Conservation (phyloP, 2,329 filamentous ascomycete genomes). For the Hypoxylon sp. region DNA sequence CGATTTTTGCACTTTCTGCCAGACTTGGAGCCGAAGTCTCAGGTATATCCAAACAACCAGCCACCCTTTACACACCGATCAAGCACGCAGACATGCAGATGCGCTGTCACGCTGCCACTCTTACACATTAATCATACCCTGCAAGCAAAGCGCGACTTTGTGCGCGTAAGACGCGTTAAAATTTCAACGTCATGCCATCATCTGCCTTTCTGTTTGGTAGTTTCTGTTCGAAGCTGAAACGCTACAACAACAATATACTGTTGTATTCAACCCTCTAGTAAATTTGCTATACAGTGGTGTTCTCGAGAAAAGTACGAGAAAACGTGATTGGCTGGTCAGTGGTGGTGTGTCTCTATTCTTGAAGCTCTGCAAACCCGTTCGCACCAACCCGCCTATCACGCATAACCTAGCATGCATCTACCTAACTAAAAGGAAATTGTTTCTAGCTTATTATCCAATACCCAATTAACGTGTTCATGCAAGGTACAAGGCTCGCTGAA, state of each 20-base stretch:
- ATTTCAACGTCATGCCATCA: constrained; percentile 19
- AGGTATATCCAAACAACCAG: constrained; percentile 5
- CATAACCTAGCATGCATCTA: no score
- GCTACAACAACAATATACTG: not conserved
- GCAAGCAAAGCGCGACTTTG: not conserved
- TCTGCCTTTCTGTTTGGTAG: not conserved
- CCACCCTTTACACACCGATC: not conserved
- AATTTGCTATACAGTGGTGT: not conserved
- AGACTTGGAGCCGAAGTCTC: constrained; percentile 12
- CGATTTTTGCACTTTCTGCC: not conserved
- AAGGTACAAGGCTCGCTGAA: not conserved
- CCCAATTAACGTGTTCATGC: not conserved
- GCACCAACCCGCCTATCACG: no score
- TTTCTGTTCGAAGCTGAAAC: not conserved
- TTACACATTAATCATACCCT: not conserved
- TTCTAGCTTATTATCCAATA: no score
- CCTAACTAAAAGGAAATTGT: no score
- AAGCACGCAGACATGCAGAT: no score
- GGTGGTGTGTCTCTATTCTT: not conserved
- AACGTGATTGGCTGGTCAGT: not conserved
- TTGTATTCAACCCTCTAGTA: not conserved
- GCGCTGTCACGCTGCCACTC: no score
- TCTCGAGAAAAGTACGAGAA: not conserved
- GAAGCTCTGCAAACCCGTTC: not conserved
- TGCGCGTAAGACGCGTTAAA: constrained; percentile 2